phyloP scores from a whole-genome alignment of 2,329 filamentous ascomycete species.

The Scolecobasidium constrictum region DNA sequence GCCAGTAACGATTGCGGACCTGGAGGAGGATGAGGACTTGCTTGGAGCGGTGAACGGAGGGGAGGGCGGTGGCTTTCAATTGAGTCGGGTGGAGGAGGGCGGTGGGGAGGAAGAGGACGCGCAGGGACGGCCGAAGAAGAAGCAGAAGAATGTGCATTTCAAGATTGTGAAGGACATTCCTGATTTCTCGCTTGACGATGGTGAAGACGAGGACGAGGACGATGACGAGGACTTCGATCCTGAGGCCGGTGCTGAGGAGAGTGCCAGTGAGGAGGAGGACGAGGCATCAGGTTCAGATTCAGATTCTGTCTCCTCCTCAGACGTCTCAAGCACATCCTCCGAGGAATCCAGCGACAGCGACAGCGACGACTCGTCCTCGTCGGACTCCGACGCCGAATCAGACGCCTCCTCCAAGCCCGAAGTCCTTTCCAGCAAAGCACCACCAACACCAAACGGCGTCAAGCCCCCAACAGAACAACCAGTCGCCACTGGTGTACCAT shows the following conservation, averaged over 20 bases:
- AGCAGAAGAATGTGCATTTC: background rate
- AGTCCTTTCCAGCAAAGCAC: background rate
- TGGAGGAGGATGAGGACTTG: slow-evolving; percentile 6
- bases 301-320: slow-evolving; percentile 3
- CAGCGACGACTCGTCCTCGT: background rate
- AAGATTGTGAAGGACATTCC: background rate
- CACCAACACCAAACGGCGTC: background rate
- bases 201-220: slow-evolving; percentile 4
- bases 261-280: background rate
- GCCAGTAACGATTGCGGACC: slow-evolving; percentile 3
- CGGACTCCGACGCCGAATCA: background rate
- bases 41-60: slow-evolving; percentile 5
- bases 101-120: background rate
- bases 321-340: background rate
- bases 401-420: background rate
- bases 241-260: background rate
- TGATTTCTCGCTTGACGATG: slow-evolving; percentile 2
- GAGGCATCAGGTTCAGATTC: background rate
- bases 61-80: too few species aligned
- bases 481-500: too few species aligned
- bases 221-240: slow-evolving; percentile 2
- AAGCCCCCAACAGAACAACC: background rate
- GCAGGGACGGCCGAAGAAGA: background rate
- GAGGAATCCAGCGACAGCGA: background rate
- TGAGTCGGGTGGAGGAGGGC: slow-evolving; percentile 1